Base-by-base conservation (phyloP, 768 basidiomycete species). In the Trametes cubensis region DNA sequence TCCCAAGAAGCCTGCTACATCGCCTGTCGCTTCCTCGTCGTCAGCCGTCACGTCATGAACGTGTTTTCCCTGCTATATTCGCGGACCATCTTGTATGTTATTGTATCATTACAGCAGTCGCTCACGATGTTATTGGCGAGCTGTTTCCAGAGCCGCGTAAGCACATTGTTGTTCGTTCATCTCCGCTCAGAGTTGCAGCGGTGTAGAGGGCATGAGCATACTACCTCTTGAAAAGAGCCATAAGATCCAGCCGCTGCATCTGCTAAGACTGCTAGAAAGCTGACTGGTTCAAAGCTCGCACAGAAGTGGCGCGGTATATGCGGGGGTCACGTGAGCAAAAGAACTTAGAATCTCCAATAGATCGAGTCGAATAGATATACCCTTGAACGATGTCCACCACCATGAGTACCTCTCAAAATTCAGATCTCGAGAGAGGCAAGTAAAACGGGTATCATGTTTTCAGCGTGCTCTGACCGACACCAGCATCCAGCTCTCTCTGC, bases 351-450 rank as follows among this genome's bases (percentile, higher is more conserved):
- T 34, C 34, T 11, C 34, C 6, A 11, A 11, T 34, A 34, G 34
- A 34, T 34, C 34, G 34, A 11, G 34, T 11, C 10, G 34, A 11
- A 10, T 34, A 34, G 18, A 20, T 34, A 7, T 52, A 18, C 30
- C 7, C 13, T 49, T 17, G 6, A 11, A 13, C 6, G 11, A 20
- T 25, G 17, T 17, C 61, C 11, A 21, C 50, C 57, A 58, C 48
- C 47, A 67, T 67, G 66, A 56, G 47, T 45, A 55, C 34, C 13
- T 11, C 47, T 18, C 54, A 21, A 20, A 30, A 30, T 5, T 4
- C 50, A 39, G 58, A 62, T 28, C n/a, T 41, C 25, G 64, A 63
- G n/a, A 63, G 49, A 65, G 67, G 67, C 67, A 65, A 55, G 67
- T 52, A 18, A 20, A 49, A 20, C 25, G 18, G 3, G 17, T 28